Evolutionary conservation across 2,329 filamentous ascomycete genomes (phyloP), one percentile per base, ranked within the genome.

Genomic region (Colletotrichum ledebouriae): DNA sequence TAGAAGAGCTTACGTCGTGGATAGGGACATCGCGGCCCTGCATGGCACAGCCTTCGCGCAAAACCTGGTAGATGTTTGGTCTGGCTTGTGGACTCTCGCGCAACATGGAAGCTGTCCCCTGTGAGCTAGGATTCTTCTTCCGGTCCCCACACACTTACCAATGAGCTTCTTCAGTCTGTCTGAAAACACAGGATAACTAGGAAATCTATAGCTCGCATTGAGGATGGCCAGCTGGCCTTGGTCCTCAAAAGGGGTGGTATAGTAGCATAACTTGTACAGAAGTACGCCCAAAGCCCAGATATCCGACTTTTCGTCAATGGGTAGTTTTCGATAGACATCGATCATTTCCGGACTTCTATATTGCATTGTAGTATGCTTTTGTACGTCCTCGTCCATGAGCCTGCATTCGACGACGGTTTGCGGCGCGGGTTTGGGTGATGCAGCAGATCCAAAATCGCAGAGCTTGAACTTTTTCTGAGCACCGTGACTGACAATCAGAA

Each of bases 321-420:
- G 94, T 74, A 94, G 93, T 79, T 97, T 97, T 71, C 94, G 87
- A 81, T 98, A 99, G 25, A 99, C 96, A 76, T 99, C 96, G 69
- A 99, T 91, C 96, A 99, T 99, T 81, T 99, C 96, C 6, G 96
- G 96, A 77, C 95, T 98, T 72, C 96, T 88, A 78, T 99, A 99
- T 79, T 99, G 96, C 80, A 99, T 86, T 0, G 96, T 99, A 0
- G 96, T 99, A 78, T 99, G 95, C 75, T 93, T 93, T 80, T 98
- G 96, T 12, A 99, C 91, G 79, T 99, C 96, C 77, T 99, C 96
- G 79, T 99, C 96, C 76, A 98, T 94, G 73, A 97, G 80, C 65
- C 95, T 90, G 72, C 95, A 97, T 80, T 99, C 96, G 44, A 90
- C 90, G 6, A 94, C 92, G 5, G 93, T 95, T 15, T 90, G 93